Evolutionary conservation across 306 rosid genomes (phyloP).

Genomic region (Chamaecrista fasciculata): DNA sequence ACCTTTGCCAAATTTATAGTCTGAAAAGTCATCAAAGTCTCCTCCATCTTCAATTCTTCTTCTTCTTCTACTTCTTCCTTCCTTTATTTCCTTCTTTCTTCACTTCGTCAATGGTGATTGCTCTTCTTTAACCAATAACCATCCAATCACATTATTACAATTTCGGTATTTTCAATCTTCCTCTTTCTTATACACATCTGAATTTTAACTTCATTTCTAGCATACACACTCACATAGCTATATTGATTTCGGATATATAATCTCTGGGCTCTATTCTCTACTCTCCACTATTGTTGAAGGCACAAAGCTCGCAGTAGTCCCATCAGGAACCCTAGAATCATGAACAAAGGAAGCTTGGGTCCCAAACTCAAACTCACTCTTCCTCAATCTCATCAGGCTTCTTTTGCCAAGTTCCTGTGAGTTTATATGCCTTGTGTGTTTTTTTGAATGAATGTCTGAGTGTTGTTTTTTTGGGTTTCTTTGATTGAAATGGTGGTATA

Average conservation of each 20-base stretch:
- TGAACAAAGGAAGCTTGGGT: slow-evolving; percentile 68
- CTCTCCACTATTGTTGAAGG: neutral
- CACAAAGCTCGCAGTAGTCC: neutral
- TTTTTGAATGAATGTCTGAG: slow-evolving; percentile 15
- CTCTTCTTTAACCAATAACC: slow-evolving; percentile 28
- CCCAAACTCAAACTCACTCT: slow-evolving; percentile 67
- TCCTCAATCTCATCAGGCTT: slow-evolving; percentile 65
- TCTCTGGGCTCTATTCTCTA: neutral
- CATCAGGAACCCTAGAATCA: slow-evolving; percentile 32
- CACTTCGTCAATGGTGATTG: slow-evolving; percentile 39
- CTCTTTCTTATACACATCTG: no score
- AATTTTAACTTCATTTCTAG: no score
- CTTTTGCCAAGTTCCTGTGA: slow-evolving; percentile 74
- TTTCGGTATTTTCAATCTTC: neutral
- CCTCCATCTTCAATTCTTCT: slow-evolving; percentile 26
- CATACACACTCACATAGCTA: no score
- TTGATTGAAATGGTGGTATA: slow-evolving; percentile 30
- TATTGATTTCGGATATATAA: no score
- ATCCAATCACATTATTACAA: slow-evolving; percentile 37
- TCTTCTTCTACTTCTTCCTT: no score
- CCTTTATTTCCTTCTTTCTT: neutral
- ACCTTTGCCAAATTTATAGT: no score
- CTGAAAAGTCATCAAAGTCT: slow-evolving; percentile 43
- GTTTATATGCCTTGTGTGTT: slow-evolving; percentile 15
- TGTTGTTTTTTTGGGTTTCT: slow-evolving; percentile 3